Conservation (phyloP, 2,329 filamentous ascomycete species). For the Fusarium nurragi region DNA sequence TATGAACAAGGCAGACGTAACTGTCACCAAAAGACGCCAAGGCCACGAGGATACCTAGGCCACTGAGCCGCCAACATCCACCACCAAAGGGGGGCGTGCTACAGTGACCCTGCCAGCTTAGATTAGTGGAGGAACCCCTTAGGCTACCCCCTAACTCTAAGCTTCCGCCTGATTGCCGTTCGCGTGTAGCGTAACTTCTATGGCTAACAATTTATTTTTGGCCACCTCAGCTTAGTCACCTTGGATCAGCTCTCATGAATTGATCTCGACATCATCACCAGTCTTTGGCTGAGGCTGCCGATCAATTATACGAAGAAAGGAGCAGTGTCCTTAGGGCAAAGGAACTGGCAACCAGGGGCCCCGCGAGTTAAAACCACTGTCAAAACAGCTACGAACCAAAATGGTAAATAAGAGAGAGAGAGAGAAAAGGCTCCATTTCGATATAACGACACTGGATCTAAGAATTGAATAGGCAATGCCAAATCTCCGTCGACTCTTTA, state of each 20-base stretch:
- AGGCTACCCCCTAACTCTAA: constrained; percentile 33
- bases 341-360: no score
- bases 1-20: constrained; percentile 35
- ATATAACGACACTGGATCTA: neutral
- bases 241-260: neutral
- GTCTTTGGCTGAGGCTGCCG: neutral
- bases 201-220: constrained; percentile 41
- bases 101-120: constrained; percentile 18
- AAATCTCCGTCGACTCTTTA: constrained; percentile 94
- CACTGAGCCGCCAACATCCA: constrained; percentile 17
- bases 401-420: no score
- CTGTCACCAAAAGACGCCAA: constrained; percentile 40
- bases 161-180: constrained; percentile 41
- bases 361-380: neutral
- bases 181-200: constrained; percentile 36
- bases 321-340: neutral
- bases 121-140: constrained; percentile 11
- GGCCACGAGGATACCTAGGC: constrained; percentile 36
- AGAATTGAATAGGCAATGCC: constrained; percentile 72
- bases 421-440: no score
- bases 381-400: neutral
- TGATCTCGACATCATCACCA: constrained; percentile 13
- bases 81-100: constrained; percentile 12
- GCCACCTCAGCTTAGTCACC: constrained; percentile 39
- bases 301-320: neutral